Conservation (phyloP, 2,329 filamentous ascomycete genomes). For the Hymenotorrendiella dingleyae region DNA sequence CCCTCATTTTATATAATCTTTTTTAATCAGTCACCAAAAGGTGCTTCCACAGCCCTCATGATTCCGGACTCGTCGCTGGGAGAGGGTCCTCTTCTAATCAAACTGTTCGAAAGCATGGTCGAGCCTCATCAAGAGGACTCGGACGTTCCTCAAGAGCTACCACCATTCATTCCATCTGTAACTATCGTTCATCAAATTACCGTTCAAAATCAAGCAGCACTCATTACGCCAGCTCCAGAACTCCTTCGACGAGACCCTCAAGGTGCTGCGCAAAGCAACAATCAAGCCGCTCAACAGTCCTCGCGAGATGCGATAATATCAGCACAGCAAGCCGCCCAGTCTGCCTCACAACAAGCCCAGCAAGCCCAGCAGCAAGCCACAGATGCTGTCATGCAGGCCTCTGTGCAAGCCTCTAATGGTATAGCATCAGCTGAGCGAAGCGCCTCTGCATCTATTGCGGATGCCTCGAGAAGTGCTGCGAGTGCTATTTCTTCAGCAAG, state of each 20-base stretch:
- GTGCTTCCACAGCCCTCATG: constrained; percentile 11
- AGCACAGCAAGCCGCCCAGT: constrained; percentile 14
- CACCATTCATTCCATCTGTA: background rate
- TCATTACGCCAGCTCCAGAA: constrained; percentile 21
- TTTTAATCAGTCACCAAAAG: constrained; percentile 10
- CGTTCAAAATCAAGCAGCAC: constrained; percentile 14
- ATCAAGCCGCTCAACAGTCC: constrained; percentile 21
- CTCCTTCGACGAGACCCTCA: constrained; percentile 18
- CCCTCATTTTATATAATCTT: constrained; percentile 4
- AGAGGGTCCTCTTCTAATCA: constrained; percentile 16
- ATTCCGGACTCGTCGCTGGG: constrained; percentile 20
- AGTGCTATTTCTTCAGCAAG: constrained; percentile 22
- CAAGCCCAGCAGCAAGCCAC: constrained; percentile 9
- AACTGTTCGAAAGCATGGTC: constrained; percentile 15
- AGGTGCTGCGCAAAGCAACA: constrained; percentile 20
- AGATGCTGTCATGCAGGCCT: constrained; percentile 9
- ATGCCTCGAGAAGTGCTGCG: constrained; percentile 21
- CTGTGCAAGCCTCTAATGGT: constrained; percentile 21
- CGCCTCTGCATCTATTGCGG: constrained; percentile 21
- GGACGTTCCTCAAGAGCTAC: background rate
- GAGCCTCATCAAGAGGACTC: constrained; percentile 6
- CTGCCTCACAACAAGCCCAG: constrained; percentile 19
- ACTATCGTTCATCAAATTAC: constrained; percentile 8
- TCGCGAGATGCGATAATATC: background rate
- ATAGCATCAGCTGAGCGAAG: constrained; percentile 18